These are phyloP conservation scores for Myriosclerotinia scirpicola DNA, from an alignment of 2,329 filamentous ascomycete species.

Conservation along the genomic window DNA sequence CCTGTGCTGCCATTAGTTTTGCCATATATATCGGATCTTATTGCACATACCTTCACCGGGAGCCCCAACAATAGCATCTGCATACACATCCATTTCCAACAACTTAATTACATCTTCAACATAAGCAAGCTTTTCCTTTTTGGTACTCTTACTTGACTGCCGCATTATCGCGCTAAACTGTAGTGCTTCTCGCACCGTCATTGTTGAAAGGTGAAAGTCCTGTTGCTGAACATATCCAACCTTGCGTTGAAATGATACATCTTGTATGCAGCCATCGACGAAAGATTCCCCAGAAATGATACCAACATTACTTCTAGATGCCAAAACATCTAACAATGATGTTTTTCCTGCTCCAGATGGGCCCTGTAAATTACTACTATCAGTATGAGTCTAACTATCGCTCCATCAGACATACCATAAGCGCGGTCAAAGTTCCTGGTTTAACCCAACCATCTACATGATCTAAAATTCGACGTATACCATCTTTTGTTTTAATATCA, in stretches of 20 bases:
- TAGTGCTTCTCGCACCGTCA: conserved; percentile 84
- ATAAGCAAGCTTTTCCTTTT: conserved; percentile 78
- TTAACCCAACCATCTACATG: conserved; percentile 71
- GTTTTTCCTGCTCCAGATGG: conserved; percentile 73
- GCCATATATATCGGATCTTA: conserved; percentile 71
- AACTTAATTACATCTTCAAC: conserved; percentile 89
- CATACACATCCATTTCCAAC: conserved; percentile 85
- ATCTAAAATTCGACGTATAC: conserved; percentile 63
- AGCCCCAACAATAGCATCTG: conserved; percentile 90
- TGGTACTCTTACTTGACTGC: conserved; percentile 71
- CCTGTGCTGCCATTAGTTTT: conserved; percentile 75
- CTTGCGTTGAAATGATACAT: conserved; percentile 79
- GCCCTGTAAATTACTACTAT: conserved; percentile 24
- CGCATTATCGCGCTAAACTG: conserved; percentile 82
- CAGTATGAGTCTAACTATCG: background rate
- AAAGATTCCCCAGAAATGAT: conserved; percentile 81
- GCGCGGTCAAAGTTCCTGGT: conserved; percentile 65
- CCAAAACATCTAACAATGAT: conserved; percentile 78
- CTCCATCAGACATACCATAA: conserved; percentile 50
- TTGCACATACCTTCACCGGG: conserved; percentile 20
- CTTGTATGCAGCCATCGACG: conserved; percentile 59
- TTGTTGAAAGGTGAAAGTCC: conserved; percentile 81
- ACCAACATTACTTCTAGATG: conserved; percentile 79
- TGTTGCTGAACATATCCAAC: conserved; percentile 74
- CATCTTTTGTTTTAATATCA: conserved; percentile 67